Base-by-base conservation (phyloP, 306 rosid genomes). In the Crotalaria pallida region DNA sequence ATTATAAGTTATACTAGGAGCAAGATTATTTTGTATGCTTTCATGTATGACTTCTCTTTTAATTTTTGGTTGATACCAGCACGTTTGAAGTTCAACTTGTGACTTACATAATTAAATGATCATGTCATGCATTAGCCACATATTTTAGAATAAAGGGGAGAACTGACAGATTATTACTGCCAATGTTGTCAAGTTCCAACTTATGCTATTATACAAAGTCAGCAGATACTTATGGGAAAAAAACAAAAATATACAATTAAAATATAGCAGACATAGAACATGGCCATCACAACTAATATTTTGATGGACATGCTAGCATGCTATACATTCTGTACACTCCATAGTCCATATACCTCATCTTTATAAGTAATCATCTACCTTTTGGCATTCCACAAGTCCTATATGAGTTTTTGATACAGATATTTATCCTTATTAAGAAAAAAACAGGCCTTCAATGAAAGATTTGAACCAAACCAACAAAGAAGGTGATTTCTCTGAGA, bases 201-300 rank as follows among this genome's bases (percentile, higher is more conserved):
- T 34, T 4, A 23, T 36, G 7, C 13, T 40, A 12, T 52, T 29
- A 44, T 23, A 19, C 29, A 13, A 85, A 65, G 78, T 73, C 83
- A 78, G 33, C 82, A 13, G 18, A 68, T 44, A 40, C 18, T 19
- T n/a, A 50, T 2, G 21, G 13, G n/a, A 10, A 27, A 22, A 67
- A 38, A 38, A 10, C 13, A 38, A 38, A 58, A 10, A 21, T 7
- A 67, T 29, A 58, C 50, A 76, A 31, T 66, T 41, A 71, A 71
- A 71, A 59, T 1, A 51, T 23, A 58, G 3, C 7, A 18, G 47
- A 67, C 19, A 64, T 0, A 74, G 78, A 69, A 74, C 79, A 74
- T 89, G 96, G 72, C 67, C 5, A 70, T 65, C 90, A 89, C 89
- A 64, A 85, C 58, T 67, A 70, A 16, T 80, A 57, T 44, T 53